Base-by-base conservation (phyloP, 192 early-diverging fungal genomes). In the Gaertneriomyces semiglobifer region DNA sequence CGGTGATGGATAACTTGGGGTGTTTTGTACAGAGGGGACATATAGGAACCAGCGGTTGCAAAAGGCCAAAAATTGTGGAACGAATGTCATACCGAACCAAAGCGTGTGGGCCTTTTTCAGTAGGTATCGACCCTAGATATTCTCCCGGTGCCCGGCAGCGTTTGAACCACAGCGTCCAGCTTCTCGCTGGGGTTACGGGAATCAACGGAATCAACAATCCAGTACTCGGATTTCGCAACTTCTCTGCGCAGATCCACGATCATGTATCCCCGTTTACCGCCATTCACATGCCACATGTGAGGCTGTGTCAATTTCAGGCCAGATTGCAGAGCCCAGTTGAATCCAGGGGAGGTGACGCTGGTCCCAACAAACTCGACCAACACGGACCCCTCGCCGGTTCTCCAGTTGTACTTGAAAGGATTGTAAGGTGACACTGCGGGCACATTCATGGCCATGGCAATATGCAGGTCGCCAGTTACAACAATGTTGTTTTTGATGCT, bases 391-490 rank as follows among this genome's bases (percentile, higher is more conserved):
- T 33, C 57, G 18, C 53, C 62, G 20, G 54, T 44, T 7, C 42
- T 64, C 61, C 61, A 45, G 56, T 70, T 70, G 67, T 68, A 75
- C 0, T 45, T 16, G 8, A 45, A 63, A 12, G 52, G 40, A 16
- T 67, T 25, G 54, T 56, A 64, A 0, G 65, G 65, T 41, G 64
- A 54, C 25, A 55, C 55, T 42, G 38, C 57, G 38, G 72, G 68
- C 7, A 72, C 76, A 46, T 78, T 55, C 44, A 70, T 63, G 25
- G 69, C 72, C 10, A 78, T 51, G 0, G 69, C 56, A 5, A 69
- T 57, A 62, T 78, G 76, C 25, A 77, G 64, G 46, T 78, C 76
- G 33, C 76, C 76, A 20, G 76, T 78, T 20, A 78, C 18, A 12
- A 79, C 51, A 9, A 79, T 74, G 33, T 64, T 68, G 55, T 79